Percentiles rank a stretch among this genome's conserved stretches.
phyloP scores from a whole-genome alignment of 305 asterid species.

The Euphrasia arctica region DNA sequence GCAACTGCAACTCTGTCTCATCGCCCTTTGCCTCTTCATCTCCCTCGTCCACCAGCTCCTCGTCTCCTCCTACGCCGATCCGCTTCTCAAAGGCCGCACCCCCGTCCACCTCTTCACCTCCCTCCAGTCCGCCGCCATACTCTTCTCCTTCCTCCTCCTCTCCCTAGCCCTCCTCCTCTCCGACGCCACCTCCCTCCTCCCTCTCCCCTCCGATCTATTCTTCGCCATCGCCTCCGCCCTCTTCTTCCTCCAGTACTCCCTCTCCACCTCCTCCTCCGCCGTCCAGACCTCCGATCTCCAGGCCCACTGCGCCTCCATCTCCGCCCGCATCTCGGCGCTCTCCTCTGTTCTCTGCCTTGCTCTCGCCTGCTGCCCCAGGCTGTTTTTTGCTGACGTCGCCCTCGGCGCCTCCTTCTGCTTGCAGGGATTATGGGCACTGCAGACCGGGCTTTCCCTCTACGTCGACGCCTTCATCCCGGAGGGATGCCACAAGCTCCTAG shows the following conservation, averaged over 20 bases:
- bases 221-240: slow-evolving; percentile 62
- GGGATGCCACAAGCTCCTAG: slow-evolving; percentile 94
- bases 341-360: slow-evolving; percentile 51
- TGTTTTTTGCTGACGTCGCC: slow-evolving; percentile 62
- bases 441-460: slow-evolving; percentile 81
- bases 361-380: slow-evolving; percentile 55
- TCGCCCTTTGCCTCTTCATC: slow-evolving; percentile 50
- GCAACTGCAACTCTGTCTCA: slow-evolving; percentile 58
- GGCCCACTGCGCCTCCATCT: slow-evolving; percentile 62
- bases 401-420: slow-evolving; percentile 67
- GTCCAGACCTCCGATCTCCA: slow-evolving; percentile 88
- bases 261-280: slow-evolving; percentile 57
- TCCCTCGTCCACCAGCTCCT: slow-evolving; percentile 58
- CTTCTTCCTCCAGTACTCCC: slow-evolving; percentile 63
- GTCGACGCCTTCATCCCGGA: slow-evolving; percentile 92
- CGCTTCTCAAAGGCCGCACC: slow-evolving; percentile 78
- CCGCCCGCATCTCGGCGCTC: slow-evolving; percentile 59
- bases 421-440: slow-evolving; percentile 90
- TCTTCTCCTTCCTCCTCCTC: slow-evolving; percentile 49
- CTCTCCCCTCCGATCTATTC: slow-evolving; percentile 64
- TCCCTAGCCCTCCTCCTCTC: slow-evolving; percentile 45
- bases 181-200: slow-evolving; percentile 61
- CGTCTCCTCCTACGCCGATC: slow-evolving; percentile 68
- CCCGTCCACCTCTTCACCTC: slow-evolving; percentile 80
- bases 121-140: slow-evolving; percentile 64